Base-by-base conservation (phyloP, 1,284 basidiomycete genomes). In the Porogramme epimiltina region DNA sequence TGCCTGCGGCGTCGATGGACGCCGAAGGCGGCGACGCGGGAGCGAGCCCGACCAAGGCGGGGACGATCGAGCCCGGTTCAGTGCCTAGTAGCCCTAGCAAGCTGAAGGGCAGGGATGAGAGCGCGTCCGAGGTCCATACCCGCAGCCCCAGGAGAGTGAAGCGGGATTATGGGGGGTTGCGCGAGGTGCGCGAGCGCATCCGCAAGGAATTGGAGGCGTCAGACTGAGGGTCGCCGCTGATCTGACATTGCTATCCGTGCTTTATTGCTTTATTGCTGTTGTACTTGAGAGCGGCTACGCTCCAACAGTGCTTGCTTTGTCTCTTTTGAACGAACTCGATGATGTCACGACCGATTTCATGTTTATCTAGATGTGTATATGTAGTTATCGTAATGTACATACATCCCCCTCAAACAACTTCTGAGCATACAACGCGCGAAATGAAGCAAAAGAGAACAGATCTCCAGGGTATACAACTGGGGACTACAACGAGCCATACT, bases 181-280 rank as follows among this genome's bases (percentile, higher is more conserved):
- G 89, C 34, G 80, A 89, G 66, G 89, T 91, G 40, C 73, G 89
- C 52, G 89, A 91, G 70, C 82, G 87, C 61, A 87, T 91, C 63
- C 78, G 89, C 59, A 76, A 77, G 56, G 89, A 91, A 70, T 71
- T 91, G 57, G 89, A 91, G 51, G 38, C 47, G 42, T 34, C 39
- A 28, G 57, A 59, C 38, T 59, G 47, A 56, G 38, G 28, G 42
- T 28, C 36, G 19, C 20, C 24, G 41, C 49, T 51, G 23, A 11
- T 23, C 10, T 31, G n/a, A 28, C 45, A 42, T 51, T 18, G 40
- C 42, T 64, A 68, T 82, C 49, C 73, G 82, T 54, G 84, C 87
- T 65, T 87, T 69, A 78, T 62, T 22, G 19, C 39, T 47, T 55
- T 31, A 18, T 49, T 51, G 37, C 28, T 56, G 45, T 45, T 47